Conservation (phyloP, 768 basidiomycete genomes). For the Kwoniella sp. region DNA sequence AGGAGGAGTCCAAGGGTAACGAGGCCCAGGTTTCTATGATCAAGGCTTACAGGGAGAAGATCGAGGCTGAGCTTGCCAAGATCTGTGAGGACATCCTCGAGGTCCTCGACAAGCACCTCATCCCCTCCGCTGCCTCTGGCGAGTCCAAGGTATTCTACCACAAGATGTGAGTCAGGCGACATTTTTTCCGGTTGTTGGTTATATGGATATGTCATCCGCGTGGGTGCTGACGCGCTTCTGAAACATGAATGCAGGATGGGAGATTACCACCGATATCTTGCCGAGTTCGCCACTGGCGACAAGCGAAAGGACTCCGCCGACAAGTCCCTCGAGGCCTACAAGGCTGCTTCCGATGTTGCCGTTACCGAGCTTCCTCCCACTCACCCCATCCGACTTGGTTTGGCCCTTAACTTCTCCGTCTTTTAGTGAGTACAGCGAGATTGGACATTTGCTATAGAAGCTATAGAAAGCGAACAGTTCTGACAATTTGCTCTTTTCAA, state of each 20-base stretch:
- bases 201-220: not conserved
- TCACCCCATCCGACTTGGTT: slow-evolving; percentile 97
- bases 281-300: slow-evolving; percentile 97
- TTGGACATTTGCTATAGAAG: not conserved
- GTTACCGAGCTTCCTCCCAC: slow-evolving; percentile 85
- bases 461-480: too few relatives aligned
- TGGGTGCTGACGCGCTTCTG: slow-evolving; percentile 4
- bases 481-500: too few relatives aligned
- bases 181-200: not conserved
- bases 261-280: slow-evolving; percentile 98
- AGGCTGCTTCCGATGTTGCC: slow-evolving; percentile 95
- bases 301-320: slow-evolving; percentile 96
- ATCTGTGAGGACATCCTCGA: slow-evolving; percentile 99
- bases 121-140: slow-evolving; percentile 88
- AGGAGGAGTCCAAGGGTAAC: slow-evolving; percentile 98
- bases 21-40: slow-evolving; percentile 95
- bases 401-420: slow-evolving; percentile 98
- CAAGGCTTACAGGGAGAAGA: slow-evolving; percentile 97
- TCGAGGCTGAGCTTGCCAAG: slow-evolving; percentile 92
- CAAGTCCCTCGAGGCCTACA: slow-evolving; percentile 88
- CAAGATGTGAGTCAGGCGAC: slow-evolving; percentile 78
- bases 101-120: slow-evolving; percentile 96
- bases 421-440: slow-evolving; percentile 66
- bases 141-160: slow-evolving; percentile 99
- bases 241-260: slow-evolving; percentile 86